Percentiles rank a stretch among this genome's conserved stretches.
phyloP scores from a whole-genome alignment of 2,329 filamentous ascomycete species.

The Geosmithia putterillii region DNA sequence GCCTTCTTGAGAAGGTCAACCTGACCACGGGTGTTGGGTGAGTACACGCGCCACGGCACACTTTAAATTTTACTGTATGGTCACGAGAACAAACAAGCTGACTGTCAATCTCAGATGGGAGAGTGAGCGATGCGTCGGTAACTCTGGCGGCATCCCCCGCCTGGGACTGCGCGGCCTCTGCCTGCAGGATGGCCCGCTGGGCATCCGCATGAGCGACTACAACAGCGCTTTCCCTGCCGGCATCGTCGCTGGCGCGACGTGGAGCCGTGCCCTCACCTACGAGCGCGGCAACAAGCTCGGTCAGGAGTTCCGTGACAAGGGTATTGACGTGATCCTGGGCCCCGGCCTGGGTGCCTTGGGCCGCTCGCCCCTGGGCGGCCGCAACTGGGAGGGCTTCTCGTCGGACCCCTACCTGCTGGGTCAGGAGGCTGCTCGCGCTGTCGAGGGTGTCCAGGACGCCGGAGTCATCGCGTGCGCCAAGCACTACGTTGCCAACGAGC shows the following conservation, averaged over 20 bases:
- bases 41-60: constrained; percentile 14
- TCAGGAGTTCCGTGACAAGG: constrained; percentile 60
- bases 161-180: constrained; percentile 65
- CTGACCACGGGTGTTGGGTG: constrained; percentile 82
- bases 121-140: constrained; percentile 65
- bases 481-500: constrained; percentile 64
- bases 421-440: constrained; percentile 56
- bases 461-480: constrained; percentile 78
- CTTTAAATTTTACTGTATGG: neutral
- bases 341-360: constrained; percentile 35
- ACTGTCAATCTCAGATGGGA: constrained; percentile 16
- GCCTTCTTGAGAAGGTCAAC: constrained; percentile 84
- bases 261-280: constrained; percentile 57
- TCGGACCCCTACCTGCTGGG: constrained; percentile 67
- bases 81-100: constrained; percentile 2
- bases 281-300: constrained; percentile 35
- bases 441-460: constrained; percentile 69
- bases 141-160: constrained; percentile 57
- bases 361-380: constrained; percentile 30
- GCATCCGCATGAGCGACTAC: constrained; percentile 66
- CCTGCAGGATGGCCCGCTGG: constrained; percentile 75
- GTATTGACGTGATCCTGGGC: constrained; percentile 58
- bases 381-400: constrained; percentile 56
- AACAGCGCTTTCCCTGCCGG: constrained; percentile 72
- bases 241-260: constrained; percentile 72